Evolutionary conservation across 129 eudicot genomes (phyloP).

Genomic region (Tagetes patula): DNA sequence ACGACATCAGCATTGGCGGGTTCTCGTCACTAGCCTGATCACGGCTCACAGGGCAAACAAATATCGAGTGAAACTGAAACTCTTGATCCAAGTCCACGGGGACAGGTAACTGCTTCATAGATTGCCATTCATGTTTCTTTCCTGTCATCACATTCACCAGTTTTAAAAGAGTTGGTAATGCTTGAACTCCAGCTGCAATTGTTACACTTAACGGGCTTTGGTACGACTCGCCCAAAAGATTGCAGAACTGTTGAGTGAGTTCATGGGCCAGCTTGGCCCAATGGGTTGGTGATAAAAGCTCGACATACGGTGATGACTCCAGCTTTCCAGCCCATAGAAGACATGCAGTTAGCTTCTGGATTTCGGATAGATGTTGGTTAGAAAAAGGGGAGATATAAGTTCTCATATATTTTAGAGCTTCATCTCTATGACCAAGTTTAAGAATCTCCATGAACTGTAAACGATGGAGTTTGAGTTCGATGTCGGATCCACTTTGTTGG

Average conservation of each 20-base stretch:
- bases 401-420: slow-evolving; percentile 65
- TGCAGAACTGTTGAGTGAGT: slow-evolving; percentile 63
- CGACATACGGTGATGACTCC: slow-evolving; percentile 70
- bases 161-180: slow-evolving; percentile 78
- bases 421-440: slow-evolving; percentile 55
- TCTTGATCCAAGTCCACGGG: slow-evolving; percentile 70
- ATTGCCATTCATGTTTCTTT: slow-evolving; percentile 75
- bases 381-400: slow-evolving; percentile 56
- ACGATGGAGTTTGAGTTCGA: slow-evolving; percentile 67
- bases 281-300: slow-evolving; percentile 55
- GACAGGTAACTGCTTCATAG: slow-evolving; percentile 88
- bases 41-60: slow-evolving; percentile 92
- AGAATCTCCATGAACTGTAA: slow-evolving; percentile 68
- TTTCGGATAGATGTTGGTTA: slow-evolving; percentile 48
- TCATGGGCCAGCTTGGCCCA: slow-evolving; percentile 72
- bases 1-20: slow-evolving; percentile 87
- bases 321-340: slow-evolving; percentile 74
- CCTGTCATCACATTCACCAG: slow-evolving; percentile 83
- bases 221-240: slow-evolving; percentile 61
- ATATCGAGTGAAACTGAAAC: slow-evolving; percentile 80
- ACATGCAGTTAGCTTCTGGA: slow-evolving; percentile 78
- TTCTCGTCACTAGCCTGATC: slow-evolving; percentile 87
- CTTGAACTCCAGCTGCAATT: slow-evolving; percentile 78
- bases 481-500: slow-evolving; percentile 57
- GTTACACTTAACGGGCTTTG: slow-evolving; percentile 72